Base-by-base conservation (phyloP, 2,329 filamentous ascomycete species). In the Alternaria sp. region DNA sequence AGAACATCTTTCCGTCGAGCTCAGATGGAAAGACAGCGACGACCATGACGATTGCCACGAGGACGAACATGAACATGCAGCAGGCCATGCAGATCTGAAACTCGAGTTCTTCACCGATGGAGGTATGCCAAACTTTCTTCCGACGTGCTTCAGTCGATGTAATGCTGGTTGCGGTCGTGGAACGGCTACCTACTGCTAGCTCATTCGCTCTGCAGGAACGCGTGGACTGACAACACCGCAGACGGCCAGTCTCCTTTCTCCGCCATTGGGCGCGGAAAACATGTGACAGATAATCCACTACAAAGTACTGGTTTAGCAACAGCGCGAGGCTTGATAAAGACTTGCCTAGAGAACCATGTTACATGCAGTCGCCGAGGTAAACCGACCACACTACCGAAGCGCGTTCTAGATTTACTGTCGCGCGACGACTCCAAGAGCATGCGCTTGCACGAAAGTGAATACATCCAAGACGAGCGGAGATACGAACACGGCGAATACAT, bases 51-150 rank as follows among this genome's bases (percentile, higher is more conserved):
- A 71, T 12, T 62, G 56, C 52, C 70, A 68, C 45, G 64, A 65
- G 28, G 65, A 73, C 40, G 68, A 70, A 50, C 68, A 70, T 25
- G 70, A 70, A 19, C 68, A 69, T 47, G 59, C 69, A 3, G 43
- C 66, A 21, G 68, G 68, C 45, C 75, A 75, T 65, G 74, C 77
- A 46, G 76, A 79, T 54, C 68, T 79, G 50, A 79, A 77, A 44
- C 67, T 79, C 1, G 77, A 79, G 54, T 76, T 77, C 59, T 79
- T 75, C 49, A 77, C 76, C 60, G 76, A 78, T 61, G 67, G 70
- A 75, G 74, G 77, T 78, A 76, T 21, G 74, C 57, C 10, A n/a
- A 28, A 26, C 3, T 51, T 19, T 23, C 46, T 19, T 47, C 26
- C n/a, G 12, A 30, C n/a, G 45, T 50, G 23, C n/a, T 57, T 45